Conservation (phyloP, 2,329 filamentous ascomycete genomes). For the Colletotrichum tropicale region DNA sequence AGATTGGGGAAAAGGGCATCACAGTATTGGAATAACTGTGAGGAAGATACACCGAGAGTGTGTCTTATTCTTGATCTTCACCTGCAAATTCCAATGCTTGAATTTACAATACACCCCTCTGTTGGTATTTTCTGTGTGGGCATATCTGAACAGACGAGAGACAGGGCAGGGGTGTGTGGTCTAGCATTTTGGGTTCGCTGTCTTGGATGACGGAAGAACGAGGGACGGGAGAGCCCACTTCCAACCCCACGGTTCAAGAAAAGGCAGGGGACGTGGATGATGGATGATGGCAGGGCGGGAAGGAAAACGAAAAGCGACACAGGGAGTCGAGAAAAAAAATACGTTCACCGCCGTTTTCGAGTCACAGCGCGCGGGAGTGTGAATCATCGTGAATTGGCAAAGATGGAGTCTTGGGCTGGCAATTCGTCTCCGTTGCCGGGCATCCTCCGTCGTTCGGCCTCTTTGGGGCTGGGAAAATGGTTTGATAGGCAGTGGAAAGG, state of each 20-base stretch:
- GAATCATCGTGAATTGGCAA: conserved; percentile 17
- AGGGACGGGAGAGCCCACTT: background rate
- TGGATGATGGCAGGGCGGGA: background rate
- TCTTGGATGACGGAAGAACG: conserved; percentile 14
- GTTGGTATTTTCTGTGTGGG: background rate
- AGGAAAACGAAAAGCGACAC: background rate
- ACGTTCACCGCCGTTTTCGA: conserved; percentile 19
- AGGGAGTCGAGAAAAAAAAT: background rate
- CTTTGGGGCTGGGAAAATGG: background rate
- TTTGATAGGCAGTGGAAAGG: background rate
- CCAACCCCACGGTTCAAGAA: conserved; percentile 1
- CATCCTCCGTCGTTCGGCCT: background rate
- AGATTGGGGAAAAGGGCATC: background rate
- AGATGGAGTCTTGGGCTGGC: background rate
- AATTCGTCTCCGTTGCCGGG: background rate
- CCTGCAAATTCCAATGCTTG: background rate
- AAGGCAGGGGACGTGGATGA: background rate
- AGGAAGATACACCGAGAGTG: background rate
- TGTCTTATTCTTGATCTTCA: background rate
- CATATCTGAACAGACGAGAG: background rate
- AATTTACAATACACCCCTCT: background rate
- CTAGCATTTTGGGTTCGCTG: background rate
- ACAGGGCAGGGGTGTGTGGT: background rate
- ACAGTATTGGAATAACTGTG: conserved; percentile 16
- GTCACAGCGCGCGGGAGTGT: conserved; percentile 7